These are phyloP conservation scores for Bauhinia variegata DNA, from an alignment of 306 rosid genomes.

Conservation along the genomic window DNA sequence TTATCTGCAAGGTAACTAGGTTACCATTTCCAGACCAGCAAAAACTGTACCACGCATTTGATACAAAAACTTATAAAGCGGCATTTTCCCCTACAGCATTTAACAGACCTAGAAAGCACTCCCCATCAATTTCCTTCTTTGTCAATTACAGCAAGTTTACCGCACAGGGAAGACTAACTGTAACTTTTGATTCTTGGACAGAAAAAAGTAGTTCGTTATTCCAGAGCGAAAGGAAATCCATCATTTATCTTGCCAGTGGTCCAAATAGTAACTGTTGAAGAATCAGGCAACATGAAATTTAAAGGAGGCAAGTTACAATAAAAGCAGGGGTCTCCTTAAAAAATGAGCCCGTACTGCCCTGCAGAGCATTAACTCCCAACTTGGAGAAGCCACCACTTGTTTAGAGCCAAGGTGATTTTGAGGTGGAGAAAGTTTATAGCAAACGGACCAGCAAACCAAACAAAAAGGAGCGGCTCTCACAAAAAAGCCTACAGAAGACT, in stretches of 20 bases:
- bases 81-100: too few relatives aligned
- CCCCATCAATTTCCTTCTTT: too few relatives aligned
- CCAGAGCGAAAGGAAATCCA: conserved; percentile 29
- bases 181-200: conserved; percentile 29
- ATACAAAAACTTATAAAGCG: conserved; percentile 34
- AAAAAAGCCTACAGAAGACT: conserved; percentile 25
- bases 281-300: conserved; percentile 34
- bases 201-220: conserved; percentile 15
- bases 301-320: conserved; percentile 31
- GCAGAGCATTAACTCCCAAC: conserved; percentile 37
- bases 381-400: conserved; percentile 23
- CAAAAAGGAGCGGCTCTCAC: conserved; percentile 32
- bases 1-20: conserved; percentile 21
- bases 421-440: conserved; percentile 28
- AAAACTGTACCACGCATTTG: conserved; percentile 11
- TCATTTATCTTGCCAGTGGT: conserved; percentile 39
- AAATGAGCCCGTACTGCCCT: conserved; percentile 18
- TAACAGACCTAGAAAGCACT: too few relatives aligned
- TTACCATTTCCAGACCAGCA: conserved; percentile 25
- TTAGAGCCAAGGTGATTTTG: conserved; percentile 28
- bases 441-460: conserved; percentile 42
- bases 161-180: conserved; percentile 20
- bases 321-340: conserved; percentile 14
- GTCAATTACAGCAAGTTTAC: too few relatives aligned
- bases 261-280: conserved; percentile 36